Percentiles rank a stretch among this genome's conserved stretches.
phyloP scores from a whole-genome alignment of 371 early-diverging fungal species.

The Sporodiniella umbellata region DNA sequence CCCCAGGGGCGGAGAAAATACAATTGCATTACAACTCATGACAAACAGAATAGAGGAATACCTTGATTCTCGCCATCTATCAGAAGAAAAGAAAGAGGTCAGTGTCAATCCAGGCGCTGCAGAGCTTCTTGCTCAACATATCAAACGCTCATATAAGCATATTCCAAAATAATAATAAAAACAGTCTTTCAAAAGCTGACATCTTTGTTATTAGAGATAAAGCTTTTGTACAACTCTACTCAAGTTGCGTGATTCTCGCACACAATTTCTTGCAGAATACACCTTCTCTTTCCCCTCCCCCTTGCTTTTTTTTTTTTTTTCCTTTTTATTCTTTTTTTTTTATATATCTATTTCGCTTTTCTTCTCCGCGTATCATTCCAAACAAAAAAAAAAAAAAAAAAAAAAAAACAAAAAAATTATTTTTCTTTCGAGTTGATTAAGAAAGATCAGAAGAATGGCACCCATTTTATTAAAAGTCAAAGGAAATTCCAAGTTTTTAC shows the following conservation, averaged over 20 bases:
- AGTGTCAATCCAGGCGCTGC: conserved; percentile 14
- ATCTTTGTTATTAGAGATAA: too few relatives aligned
- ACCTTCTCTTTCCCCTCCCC: conserved; percentile 2
- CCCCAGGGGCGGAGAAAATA: conserved; percentile 78
- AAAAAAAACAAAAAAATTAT: conserved; percentile 11
- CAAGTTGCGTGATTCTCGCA: too few relatives aligned
- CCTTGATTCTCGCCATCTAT: conserved; percentile 21
- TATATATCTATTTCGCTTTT: too few relatives aligned
- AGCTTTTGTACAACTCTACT: too few relatives aligned
- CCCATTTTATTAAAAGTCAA: conserved; percentile 70
- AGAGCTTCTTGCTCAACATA: conserved; percentile 26
- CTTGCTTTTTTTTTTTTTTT: conserved; percentile 14
- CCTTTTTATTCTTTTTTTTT: too few relatives aligned
- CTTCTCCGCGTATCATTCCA: conserved; percentile 13
- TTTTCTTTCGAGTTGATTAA: conserved; percentile 6
- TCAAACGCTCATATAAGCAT: conserved; percentile 32
- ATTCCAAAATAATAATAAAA: conserved; percentile 32
- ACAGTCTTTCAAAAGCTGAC: neutral
- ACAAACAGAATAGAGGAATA: conserved; percentile 60
- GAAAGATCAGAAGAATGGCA: conserved; percentile 63
- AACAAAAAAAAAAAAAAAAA: too few relatives aligned
- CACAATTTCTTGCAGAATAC: neutral
- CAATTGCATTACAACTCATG: conserved; percentile 72
- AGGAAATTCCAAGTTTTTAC: conserved; percentile 63
- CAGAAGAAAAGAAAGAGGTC: conserved; percentile 6